Evolutionary conservation across 2,329 filamentous ascomycete species (phyloP).

Genomic region (Fusarium coicis): DNA sequence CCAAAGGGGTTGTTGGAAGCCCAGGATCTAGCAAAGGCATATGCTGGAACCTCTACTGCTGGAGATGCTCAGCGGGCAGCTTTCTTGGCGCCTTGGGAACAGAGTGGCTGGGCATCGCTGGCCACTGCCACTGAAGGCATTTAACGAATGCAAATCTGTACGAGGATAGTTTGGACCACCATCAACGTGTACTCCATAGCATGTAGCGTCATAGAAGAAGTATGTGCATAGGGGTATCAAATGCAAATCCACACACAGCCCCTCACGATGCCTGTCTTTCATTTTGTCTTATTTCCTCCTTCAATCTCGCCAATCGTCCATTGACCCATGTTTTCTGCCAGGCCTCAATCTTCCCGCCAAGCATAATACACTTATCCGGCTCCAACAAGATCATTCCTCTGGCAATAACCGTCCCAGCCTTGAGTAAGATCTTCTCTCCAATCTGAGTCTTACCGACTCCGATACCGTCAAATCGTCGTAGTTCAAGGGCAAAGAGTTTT

Average conservation of each 20-base stretch:
- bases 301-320: conserved; percentile 75
- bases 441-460: conserved; percentile 74
- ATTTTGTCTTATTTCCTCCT: conserved; percentile 63
- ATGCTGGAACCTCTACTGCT: conserved; percentile 76
- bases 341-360: conserved; percentile 89
- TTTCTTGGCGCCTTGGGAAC: conserved; percentile 83
- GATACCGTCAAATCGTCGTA: conserved; percentile 72
- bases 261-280: conserved; percentile 18
- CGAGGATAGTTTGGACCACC: not conserved
- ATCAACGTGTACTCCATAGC: conserved; percentile 8
- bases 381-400: conserved; percentile 84
- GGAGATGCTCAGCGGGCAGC: conserved; percentile 81
- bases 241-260: not conserved
- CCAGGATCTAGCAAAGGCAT: conserved; percentile 76
- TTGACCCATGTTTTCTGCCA: conserved; percentile 83
- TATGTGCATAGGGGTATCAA: conserved; percentile 22
- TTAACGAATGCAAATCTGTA: not conserved
- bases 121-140: conserved; percentile 45
- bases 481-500: conserved; percentile 77
- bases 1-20: conserved; percentile 76
- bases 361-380: conserved; percentile 71
- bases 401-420: conserved; percentile 71
- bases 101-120: conserved; percentile 71
- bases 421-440: conserved; percentile 83
- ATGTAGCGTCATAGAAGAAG: not conserved